Percentiles rank a stretch among this genome's conserved stretches.
Conservation (phyloP, 2,329 filamentous ascomycete species). For the Pseudogymnoascus sp. region DNA sequence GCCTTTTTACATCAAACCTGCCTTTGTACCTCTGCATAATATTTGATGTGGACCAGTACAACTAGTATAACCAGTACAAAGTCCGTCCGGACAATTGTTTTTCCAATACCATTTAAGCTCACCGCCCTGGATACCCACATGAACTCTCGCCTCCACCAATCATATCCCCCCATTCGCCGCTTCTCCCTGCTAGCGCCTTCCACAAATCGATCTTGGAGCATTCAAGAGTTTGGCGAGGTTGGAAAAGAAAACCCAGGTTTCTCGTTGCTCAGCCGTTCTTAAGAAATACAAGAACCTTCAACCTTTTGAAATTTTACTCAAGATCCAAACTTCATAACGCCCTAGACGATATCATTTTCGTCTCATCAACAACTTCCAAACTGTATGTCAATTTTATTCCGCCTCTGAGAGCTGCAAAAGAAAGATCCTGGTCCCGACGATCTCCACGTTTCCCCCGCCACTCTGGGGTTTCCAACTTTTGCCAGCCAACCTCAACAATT, state of each 20-base stretch:
- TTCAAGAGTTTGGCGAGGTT: conserved; percentile 11
- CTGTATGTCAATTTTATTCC: background rate
- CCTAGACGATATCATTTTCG: conserved; percentile 7
- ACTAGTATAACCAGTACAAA: background rate
- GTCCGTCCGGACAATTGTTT: background rate
- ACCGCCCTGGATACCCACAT: conserved; percentile 9
- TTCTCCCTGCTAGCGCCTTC: conserved; percentile 6
- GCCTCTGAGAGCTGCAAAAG: background rate
- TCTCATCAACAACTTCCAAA: background rate
- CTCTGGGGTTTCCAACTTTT: background rate
- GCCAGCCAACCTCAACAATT: background rate
- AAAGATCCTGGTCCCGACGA: background rate
- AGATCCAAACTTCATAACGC: background rate
- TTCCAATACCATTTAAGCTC: background rate
- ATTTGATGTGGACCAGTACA: background rate
- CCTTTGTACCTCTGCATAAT: background rate
- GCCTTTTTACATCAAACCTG: background rate
- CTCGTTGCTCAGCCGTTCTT: conserved; percentile 2
- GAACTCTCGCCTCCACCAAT: background rate
- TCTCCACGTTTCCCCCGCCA: conserved; percentile 9
- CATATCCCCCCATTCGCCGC: background rate
- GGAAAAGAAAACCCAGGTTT: conserved; percentile 10
- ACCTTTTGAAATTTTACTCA: background rate
- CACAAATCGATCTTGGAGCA: conserved; percentile 10
- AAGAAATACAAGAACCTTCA: conserved; percentile 9